Conservation (phyloP, 2,329 filamentous ascomycete species). For the Apiospora saccharicola region DNA sequence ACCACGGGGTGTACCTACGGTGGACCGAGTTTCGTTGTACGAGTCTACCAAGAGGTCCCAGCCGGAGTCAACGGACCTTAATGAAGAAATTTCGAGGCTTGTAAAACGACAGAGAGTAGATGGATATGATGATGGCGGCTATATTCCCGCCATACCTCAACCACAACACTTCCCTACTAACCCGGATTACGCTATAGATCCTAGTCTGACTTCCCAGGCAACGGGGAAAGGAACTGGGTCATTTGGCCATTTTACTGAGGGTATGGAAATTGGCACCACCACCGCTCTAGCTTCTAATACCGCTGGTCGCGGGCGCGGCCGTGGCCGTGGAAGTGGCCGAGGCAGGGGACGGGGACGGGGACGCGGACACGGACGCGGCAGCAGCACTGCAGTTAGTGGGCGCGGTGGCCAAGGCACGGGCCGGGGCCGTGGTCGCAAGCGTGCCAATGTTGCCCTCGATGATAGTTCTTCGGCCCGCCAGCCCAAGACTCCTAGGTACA, state of each 20-base stretch:
- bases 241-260: background rate
- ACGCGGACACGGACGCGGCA: background rate
- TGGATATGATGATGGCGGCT: background rate
- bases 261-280: background rate
- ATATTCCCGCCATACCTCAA: background rate
- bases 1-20: background rate
- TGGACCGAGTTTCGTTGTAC: background rate
- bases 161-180: background rate
- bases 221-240: background rate
- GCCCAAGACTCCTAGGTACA: background rate
- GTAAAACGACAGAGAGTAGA: background rate
- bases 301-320: background rate
- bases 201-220: background rate
- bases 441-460: constrained; percentile 18
- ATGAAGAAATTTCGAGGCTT: background rate
- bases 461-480: background rate
- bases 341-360: background rate
- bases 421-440: background rate
- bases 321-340: constrained; percentile 15
- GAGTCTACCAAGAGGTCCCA: background rate
- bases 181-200: background rate
- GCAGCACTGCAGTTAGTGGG: background rate
- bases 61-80: background rate
- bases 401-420: background rate
- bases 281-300: background rate